Percentiles rank a stretch among this genome's conserved stretches.
phyloP scores from a whole-genome alignment of 1,284 basidiomycete genomes.

The Vanrija sp. region DNA sequence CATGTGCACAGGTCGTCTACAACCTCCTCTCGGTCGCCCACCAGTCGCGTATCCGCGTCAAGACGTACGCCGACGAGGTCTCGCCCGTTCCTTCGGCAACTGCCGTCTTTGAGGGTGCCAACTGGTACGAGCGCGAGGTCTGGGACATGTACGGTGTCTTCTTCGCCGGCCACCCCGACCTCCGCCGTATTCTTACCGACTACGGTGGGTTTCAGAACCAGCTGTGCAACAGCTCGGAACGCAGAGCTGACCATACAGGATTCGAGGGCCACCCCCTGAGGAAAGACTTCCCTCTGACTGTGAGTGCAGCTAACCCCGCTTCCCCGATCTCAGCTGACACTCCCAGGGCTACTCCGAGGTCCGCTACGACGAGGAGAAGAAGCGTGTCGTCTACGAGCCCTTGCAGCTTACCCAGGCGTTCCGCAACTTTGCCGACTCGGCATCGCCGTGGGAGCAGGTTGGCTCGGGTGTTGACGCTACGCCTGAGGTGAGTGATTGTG shows the following conservation, averaged over 20 bases:
- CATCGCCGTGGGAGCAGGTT: conserved; percentile 94
- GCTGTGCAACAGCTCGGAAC: not conserved
- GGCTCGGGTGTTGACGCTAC: conserved; percentile 63
- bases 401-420: conserved; percentile 97
- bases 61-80: conserved; percentile 97
- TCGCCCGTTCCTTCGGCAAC: conserved; percentile 84
- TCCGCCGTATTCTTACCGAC: conserved; percentile 95
- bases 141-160: conserved; percentile 99
- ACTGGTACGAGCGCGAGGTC: conserved; percentile 96
- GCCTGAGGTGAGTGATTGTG: conserved; percentile 27
- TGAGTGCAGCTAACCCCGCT: conserved; percentile 44
- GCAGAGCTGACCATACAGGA: conserved; percentile 52
- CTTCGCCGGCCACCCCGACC: conserved; percentile 93
- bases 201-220: conserved; percentile 67
- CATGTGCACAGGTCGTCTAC: conserved; percentile 69
- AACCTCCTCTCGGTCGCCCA: conserved; percentile 80
- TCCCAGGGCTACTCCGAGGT: conserved; percentile 87
- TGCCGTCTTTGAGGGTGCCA: conserved; percentile 80
- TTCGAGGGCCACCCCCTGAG: conserved; percentile 97
- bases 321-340: conserved; percentile 26
- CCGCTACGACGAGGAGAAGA: conserved; percentile 96
- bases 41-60: conserved; percentile 80
- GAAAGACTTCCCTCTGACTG: conserved; percentile 96
- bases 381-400: conserved; percentile 97
- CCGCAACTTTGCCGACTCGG: conserved; percentile 87